These are phyloP conservation scores for Penicillium mononematosum DNA, from an alignment of 495 filamentous ascomycete species.

Conservation along the genomic window DNA sequence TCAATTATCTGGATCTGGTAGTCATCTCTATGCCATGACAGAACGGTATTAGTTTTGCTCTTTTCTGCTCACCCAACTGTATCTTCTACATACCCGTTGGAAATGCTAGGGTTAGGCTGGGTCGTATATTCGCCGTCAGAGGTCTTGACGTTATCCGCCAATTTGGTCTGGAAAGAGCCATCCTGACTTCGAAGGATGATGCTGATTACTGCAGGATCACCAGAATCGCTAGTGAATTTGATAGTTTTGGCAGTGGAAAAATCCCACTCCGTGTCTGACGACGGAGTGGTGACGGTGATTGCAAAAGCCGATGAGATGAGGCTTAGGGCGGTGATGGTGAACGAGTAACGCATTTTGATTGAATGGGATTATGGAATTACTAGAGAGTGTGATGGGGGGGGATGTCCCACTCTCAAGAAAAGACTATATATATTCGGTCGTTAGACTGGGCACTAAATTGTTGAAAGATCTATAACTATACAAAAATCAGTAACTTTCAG, in stretches of 20 bases:
- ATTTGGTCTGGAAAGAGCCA: conserved; percentile 22
- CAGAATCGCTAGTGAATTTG: conserved; percentile 14
- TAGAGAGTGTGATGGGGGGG: background rate
- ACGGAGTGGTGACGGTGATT: conserved; percentile 16
- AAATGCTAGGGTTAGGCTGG: conserved; percentile 18
- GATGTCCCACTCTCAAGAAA: conserved; percentile 1
- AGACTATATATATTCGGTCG: conserved; percentile 5
- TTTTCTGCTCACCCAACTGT: conserved; percentile 2
- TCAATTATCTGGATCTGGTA: conserved; percentile 22
- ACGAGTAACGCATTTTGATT: conserved; percentile 16
- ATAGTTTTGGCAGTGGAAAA: conserved; percentile 21
- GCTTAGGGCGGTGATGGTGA: conserved; percentile 12
- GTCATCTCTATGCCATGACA: conserved; percentile 11
- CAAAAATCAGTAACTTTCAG: conserved; percentile 9
- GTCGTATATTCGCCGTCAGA: conserved; percentile 20
- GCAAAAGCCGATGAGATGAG: conserved; percentile 18
- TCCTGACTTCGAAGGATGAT: conserved; percentile 20
- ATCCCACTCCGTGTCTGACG: conserved; percentile 15
- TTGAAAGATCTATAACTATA: conserved; percentile 4
- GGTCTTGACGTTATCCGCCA: conserved; percentile 22
- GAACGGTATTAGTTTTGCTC: conserved; percentile 12
- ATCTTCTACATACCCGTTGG: conserved; percentile 17
- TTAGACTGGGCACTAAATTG: conserved; percentile 2
- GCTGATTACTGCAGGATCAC: conserved; percentile 14
- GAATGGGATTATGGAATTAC: conserved; percentile 13